Percentiles rank a stretch among this genome's conserved stretches.
Evolutionary conservation across 2,329 filamentous ascomycete genomes (phyloP).

Genomic region (Keithomyces neogunnii): DNA sequence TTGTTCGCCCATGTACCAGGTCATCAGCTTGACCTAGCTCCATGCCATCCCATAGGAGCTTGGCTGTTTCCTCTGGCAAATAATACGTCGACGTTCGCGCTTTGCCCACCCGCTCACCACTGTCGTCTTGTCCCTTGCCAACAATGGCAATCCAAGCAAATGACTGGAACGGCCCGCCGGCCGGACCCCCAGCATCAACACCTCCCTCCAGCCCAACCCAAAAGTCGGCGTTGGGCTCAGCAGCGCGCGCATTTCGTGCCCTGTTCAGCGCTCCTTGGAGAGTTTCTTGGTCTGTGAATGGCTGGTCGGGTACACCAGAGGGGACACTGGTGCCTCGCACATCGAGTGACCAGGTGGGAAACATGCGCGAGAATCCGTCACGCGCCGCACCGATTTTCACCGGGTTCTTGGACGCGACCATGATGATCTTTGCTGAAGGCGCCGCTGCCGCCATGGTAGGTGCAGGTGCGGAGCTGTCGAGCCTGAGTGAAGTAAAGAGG

Average conservation of each 20-base stretch:
- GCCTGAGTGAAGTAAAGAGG: background rate
- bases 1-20: constrained; percentile 24
- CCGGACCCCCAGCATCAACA: constrained; percentile 20
- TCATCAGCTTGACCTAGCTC: constrained; percentile 33
- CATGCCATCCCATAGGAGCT: constrained; percentile 25
- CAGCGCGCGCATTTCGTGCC: constrained; percentile 21
- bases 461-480: too few relatives aligned
- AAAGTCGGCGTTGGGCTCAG: constrained; percentile 24
- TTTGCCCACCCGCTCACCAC: constrained; percentile 22
- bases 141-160: constrained; percentile 33
- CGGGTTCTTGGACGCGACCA: constrained; percentile 31
- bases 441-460: background rate
- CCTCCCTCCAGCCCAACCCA: constrained; percentile 35
- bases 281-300: constrained; percentile 28
- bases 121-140: constrained; percentile 9
- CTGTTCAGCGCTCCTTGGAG: constrained; percentile 29
- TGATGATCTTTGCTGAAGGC: constrained; percentile 8
- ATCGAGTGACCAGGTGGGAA: constrained; percentile 18
- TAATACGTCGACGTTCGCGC: constrained; percentile 30
- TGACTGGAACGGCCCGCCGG: constrained; percentile 18
- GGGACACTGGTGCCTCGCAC: constrained; percentile 22
- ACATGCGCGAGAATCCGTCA: constrained; percentile 26
- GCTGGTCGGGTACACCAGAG: constrained; percentile 31
- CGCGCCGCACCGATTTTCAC: constrained; percentile 29
- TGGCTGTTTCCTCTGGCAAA: constrained; percentile 26